Evolutionary conservation across 495 filamentous ascomycete genomes (phyloP).

Genomic region (Talaromyces nanjingensis): DNA sequence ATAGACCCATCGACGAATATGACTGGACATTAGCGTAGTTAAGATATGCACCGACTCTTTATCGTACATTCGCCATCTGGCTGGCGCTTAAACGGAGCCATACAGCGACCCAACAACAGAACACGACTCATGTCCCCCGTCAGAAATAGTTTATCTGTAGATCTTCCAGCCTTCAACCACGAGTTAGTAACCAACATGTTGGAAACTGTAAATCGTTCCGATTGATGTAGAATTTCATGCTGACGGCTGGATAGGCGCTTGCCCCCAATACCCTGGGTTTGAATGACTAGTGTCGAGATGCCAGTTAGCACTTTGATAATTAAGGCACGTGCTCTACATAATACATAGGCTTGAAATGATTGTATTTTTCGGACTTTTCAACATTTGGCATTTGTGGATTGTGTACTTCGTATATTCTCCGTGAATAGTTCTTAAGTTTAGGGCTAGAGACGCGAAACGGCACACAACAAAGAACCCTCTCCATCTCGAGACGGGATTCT

Average conservation of each 20-base stretch:
- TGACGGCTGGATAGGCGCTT: background rate
- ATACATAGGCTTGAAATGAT: background rate
- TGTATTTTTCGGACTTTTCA: background rate
- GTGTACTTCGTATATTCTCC: background rate
- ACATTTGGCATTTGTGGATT: background rate
- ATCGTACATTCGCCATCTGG: background rate
- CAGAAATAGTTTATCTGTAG: background rate
- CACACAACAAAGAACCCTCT: background rate
- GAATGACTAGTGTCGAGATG: background rate
- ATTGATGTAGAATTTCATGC: background rate
- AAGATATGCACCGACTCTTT: background rate
- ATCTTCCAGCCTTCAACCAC: background rate
- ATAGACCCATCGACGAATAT: background rate
- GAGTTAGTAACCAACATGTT: background rate
- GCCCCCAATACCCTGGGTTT: background rate
- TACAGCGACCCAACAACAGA: background rate
- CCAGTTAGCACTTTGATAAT: background rate
- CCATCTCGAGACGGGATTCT: background rate
- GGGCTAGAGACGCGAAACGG: background rate
- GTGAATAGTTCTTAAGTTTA: background rate
- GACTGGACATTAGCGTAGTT: background rate
- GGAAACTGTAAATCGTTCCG: background rate
- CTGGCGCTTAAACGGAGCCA: slow-evolving; percentile 3
- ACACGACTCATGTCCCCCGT: background rate
- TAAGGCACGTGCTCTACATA: background rate